Percentiles rank a stretch among this genome's conserved stretches.
These are phyloP conservation scores for Phytophthora sansomeana DNA, from an alignment of 352 stramenopile genomes.

Conservation along the genomic window DNA sequence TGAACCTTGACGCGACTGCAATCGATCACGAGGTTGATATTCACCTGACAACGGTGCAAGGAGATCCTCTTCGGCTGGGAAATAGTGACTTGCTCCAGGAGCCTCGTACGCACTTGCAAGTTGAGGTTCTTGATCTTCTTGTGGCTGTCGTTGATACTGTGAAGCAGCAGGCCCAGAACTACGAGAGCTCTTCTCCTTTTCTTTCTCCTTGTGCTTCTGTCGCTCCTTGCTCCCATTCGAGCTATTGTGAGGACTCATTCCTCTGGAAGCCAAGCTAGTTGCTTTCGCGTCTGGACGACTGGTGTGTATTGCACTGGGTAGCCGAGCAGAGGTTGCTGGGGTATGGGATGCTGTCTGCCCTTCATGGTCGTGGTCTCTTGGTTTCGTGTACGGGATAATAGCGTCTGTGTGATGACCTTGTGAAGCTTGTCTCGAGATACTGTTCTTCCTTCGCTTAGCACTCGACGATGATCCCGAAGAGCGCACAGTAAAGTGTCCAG, in stretches of 20 bases:
- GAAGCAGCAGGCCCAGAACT: constrained; percentile 1
- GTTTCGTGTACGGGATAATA: constrained; percentile 15
- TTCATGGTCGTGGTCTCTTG: constrained; percentile 13
- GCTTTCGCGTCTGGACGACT: constrained; percentile 31
- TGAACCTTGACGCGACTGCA: constrained; percentile 81
- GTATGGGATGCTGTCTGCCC: neutral
- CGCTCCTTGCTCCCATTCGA: constrained; percentile 42
- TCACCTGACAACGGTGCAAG: constrained; percentile 50
- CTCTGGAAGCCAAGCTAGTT: constrained; percentile 9
- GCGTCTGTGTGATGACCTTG: neutral
- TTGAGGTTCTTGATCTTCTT: constrained; percentile 36
- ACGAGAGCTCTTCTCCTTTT: constrained; percentile 19
- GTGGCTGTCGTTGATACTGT: constrained; percentile 16
- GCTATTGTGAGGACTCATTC: constrained; percentile 41
- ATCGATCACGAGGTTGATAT: constrained; percentile 75
- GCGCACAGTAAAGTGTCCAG: constrained; percentile 32
- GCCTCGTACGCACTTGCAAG: constrained; percentile 34
- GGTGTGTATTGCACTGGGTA: constrained; percentile 48
- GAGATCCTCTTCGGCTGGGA: constrained; percentile 44
- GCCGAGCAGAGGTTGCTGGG: constrained; percentile 25
- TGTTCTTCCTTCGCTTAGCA: constrained; percentile 41
- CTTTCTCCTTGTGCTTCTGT: constrained; percentile 51
- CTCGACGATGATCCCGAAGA: constrained; percentile 46
- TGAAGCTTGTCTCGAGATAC: constrained; percentile 20
- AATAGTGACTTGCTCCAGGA: constrained; percentile 28